Percentiles rank a stretch among this genome's conserved stretches.
phyloP scores from a whole-genome alignment of 768 basidiomycete genomes.

The Jaapia argillacea region DNA sequence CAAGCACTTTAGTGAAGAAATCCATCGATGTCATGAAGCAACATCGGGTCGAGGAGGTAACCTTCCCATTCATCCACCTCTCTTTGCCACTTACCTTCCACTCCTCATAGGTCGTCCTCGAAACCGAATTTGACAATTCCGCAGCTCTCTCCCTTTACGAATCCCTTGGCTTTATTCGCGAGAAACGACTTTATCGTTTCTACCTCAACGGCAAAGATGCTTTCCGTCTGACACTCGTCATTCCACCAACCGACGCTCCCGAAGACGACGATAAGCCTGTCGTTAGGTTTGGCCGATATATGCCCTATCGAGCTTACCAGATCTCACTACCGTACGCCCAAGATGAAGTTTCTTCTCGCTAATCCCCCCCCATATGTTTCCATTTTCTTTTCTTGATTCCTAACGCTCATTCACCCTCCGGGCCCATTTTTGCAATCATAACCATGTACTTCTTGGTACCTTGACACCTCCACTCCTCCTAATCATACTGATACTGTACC shows the following conservation, averaged over 20 bases:
- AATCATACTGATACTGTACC: too few relatives aligned
- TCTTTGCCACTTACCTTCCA: neutral
- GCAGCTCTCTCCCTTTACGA: conserved; percentile 86
- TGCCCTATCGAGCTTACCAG: neutral
- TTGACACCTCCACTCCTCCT: too few relatives aligned
- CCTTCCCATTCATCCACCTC: conserved; percentile 1
- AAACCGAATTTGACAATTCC: conserved; percentile 91
- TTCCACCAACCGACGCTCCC: conserved; percentile 24
- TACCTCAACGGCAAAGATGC: conserved; percentile 98
- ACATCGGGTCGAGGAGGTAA: conserved; percentile 79
- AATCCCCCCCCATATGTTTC: neutral
- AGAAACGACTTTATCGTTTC: conserved; percentile 90
- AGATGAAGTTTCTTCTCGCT: conserved; percentile 3
- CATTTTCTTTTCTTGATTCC: neutral
- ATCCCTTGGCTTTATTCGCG: conserved; percentile 88
- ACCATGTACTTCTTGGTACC: too few relatives aligned
- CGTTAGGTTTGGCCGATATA: conserved; percentile 1
- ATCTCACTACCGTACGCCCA: neutral
- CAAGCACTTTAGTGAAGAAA: conserved; percentile 73
- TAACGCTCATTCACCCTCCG: too few relatives aligned
- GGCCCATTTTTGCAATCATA: too few relatives aligned
- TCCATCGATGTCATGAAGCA: conserved; percentile 80
- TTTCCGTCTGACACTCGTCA: conserved; percentile 65
- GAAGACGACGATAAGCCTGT: neutral
- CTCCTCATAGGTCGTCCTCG: conserved; percentile 73